phyloP scores from a whole-genome alignment of 805 yeast species.

The Metschnikowia amazonensis region DNA sequence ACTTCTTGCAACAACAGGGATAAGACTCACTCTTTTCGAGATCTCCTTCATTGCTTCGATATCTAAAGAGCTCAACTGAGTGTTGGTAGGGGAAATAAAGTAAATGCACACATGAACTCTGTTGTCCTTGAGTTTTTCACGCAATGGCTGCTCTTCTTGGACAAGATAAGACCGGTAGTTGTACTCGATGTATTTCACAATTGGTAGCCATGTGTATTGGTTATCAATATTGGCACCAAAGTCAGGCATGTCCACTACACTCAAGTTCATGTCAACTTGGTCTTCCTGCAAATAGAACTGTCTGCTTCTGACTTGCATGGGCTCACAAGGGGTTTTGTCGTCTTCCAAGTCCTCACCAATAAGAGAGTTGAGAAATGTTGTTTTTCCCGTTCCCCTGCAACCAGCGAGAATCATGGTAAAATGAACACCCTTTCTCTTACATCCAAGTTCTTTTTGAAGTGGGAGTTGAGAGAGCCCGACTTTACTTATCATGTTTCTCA shows the following conservation, averaged over 20 bases:
- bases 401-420: slow-evolving; percentile 41
- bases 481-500: slow-evolving; percentile 15
- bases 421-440: slow-evolving; percentile 27
- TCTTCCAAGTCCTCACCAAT: slow-evolving; percentile 19
- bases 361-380: slow-evolving; percentile 26
- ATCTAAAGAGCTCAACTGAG: slow-evolving; percentile 56
- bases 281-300: slow-evolving; percentile 56
- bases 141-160: slow-evolving; percentile 57
- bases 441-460: slow-evolving; percentile 24
- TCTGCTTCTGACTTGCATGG: slow-evolving; percentile 16
- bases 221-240: slow-evolving; percentile 69
- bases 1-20: slow-evolving; percentile 79
- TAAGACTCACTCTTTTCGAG: slow-evolving; percentile 67
- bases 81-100: slow-evolving; percentile 67
- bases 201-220: slow-evolving; percentile 33
- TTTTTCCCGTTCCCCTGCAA: slow-evolving; percentile 24
- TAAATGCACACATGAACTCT: slow-evolving; percentile 85
- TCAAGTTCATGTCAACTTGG: slow-evolving; percentile 55
- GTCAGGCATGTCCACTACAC: slow-evolving; percentile 68
- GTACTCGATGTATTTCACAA: slow-evolving; percentile 72
- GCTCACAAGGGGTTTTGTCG: slow-evolving; percentile 7
- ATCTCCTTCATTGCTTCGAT: slow-evolving; percentile 69
- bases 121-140: slow-evolving; percentile 44
- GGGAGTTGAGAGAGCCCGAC: slow-evolving; percentile 26
- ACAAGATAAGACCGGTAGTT: slow-evolving; percentile 63